A percentile compares a stretch with the other conserved stretches of the same genome.
These are phyloP conservation scores for Fraxinus americana DNA, from an alignment of 257 asterid species.

Conservation along the genomic window DNA sequence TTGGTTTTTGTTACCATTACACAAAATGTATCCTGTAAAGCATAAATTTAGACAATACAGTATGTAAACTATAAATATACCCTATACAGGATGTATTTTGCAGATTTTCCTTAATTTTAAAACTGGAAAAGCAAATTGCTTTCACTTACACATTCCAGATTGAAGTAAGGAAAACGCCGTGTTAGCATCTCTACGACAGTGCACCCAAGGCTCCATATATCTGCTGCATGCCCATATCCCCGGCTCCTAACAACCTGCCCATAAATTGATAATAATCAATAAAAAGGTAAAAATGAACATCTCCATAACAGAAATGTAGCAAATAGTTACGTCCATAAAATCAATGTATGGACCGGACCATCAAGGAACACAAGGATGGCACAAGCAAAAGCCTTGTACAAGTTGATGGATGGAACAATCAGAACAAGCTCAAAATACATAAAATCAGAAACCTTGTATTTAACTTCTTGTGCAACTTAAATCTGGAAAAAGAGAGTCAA, in stretches of 20 bases:
- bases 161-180: conserved; percentile 70
- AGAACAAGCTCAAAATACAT: not conserved
- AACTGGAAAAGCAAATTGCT: not conserved
- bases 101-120: too few species aligned
- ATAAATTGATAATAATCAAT: conserved; percentile 14
- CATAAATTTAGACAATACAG: too few species aligned
- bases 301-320: too few species aligned
- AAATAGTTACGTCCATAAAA: too few species aligned
- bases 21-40: too few species aligned
- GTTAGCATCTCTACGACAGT: conserved; percentile 96
- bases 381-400: not conserved
- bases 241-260: conserved; percentile 74
- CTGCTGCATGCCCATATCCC: conserved; percentile 91
- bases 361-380: too few species aligned
- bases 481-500: conserved; percentile 15
- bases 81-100: too few species aligned
- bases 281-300: too few species aligned
- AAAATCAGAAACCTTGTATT: not conserved
- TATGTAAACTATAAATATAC: too few species aligned
- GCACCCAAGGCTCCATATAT: conserved; percentile 99
- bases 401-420: not conserved
- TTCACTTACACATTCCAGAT: conserved; percentile 64
- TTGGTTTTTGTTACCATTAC: too few species aligned
- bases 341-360: too few species aligned
- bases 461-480: not conserved